Base-by-base conservation (phyloP, 2,329 filamentous ascomycete species). In the Pyricularia grisea region DNA sequence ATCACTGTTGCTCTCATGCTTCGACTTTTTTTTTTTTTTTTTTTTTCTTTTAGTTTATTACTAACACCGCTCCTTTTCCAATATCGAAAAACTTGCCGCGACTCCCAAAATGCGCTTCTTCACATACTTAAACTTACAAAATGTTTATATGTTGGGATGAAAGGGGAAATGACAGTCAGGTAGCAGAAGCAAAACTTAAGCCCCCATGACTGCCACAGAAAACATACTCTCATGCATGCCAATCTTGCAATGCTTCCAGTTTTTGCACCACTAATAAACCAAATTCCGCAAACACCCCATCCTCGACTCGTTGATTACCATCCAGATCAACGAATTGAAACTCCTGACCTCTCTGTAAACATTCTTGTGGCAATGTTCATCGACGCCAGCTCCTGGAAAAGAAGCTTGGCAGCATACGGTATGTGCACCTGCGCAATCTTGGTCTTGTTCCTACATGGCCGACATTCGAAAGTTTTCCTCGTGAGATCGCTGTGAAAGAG, bases 311-410 rank as follows among this genome's bases (percentile, higher is more conserved):
- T 30, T 7, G 12, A 3, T 42, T 50, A 20, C 42, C 20, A 50
- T 61, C 58, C 58, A 25, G 9, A 61, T 80, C 80, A 91, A 72
- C 91, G 86, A 72, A 93, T 87, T 63, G 88, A 89, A 69, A 92
- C 88, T 68, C 91, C 91, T 20, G 90, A 93, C 70, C 91, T 84
- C 78, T 92, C 92, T 58, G 94, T 98, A 79, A 97, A 99, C 93
- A 99, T 94, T 78, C 95, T 90, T 36, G 94, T 91, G 12, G 95
- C 94, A 79, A 99, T 98, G 80, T 98, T 98, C 95, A 99, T 99
- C 67, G 93, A 90, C 77, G 94, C 92, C 74, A 99, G 83, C 83
- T 99, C 95, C 83, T 99, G 95, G 90, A 99, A 99, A 67, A 99
- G 88, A 67, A 99, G 85, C 83, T 99, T 99, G 71, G 95, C 95